Base-by-base conservation (phyloP, 1,139 yeast species). In the Suhomyces bokatorum region DNA sequence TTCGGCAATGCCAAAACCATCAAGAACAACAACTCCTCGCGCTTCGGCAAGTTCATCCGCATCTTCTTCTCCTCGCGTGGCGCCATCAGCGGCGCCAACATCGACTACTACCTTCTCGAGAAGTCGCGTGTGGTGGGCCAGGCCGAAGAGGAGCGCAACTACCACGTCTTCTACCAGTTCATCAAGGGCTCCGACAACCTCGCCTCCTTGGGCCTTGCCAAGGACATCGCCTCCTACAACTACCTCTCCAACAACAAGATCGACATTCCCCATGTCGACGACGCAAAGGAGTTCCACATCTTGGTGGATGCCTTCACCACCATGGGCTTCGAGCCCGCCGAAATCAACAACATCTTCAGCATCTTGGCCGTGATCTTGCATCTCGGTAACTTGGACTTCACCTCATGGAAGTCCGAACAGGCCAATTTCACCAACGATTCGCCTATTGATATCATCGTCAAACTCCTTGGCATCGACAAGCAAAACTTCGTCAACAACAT, bases 1-100 rank as follows among this genome's bases (percentile, higher is more conserved):
- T 95, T 95, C 66, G 99, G 99, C 54, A 95, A 95, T 65, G 95
- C 99, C 1, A 96, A 93, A 58, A 95, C 99, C 0, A 89, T 90
- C 26, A 81, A 95, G 54, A 95, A 95, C 63, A 85, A 91, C 63
- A 95, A 95, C 63, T 90, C 98, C 9, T 93, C 99, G 10, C 80
- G 99, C 60, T 95, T 95, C 63, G 99, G 99, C 39, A 95, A 95
- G 65, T 95, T 93, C 61, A 89, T 95, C 51, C 85, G 93, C 57
- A 87, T 95, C 47, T 90, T 83, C 63, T 89, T 93, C 57, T 76
- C 80, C 43, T 59, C 70, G 2, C 67, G 75, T 10, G 90, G 89
- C 5, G 77, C 78, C 50, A 85, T 95, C 34, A 75, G 81, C 20
- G 97, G 97, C 10, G 98, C 98, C 10, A 85, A 87, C 51, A 89